phyloP scores from a whole-genome alignment of 169 alveolate species.

The Eimeria mitis region DNA sequence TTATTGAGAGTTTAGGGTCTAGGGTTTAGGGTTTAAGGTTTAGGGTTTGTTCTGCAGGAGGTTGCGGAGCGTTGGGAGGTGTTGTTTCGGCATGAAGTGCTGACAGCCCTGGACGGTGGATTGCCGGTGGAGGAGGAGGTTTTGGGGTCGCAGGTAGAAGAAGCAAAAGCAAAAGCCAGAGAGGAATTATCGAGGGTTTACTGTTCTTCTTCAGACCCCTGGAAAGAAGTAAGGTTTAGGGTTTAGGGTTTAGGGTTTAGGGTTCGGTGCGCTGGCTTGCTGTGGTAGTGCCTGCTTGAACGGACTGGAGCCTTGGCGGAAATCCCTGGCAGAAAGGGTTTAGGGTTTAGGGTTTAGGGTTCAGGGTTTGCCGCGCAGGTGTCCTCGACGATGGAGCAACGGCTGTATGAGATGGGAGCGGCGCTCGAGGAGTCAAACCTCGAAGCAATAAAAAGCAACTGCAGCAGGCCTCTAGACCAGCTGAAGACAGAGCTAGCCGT shows the following conservation, averaged over 20 bases:
- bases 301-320: no score
- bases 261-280: background rate
- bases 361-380: conserved; percentile 25
- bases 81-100: conserved; percentile 25
- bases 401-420: conserved; percentile 20
- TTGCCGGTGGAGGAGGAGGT: conserved; percentile 67
- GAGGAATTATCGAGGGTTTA: conserved; percentile 33
- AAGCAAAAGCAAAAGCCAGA: conserved; percentile 19
- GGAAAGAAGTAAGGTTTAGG: conserved; percentile 32
- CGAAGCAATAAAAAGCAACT: conserved; percentile 61
- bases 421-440: conserved; percentile 44
- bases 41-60: conserved; percentile 18
- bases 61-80: conserved; percentile 39
- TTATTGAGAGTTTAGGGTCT: conserved; percentile 11
- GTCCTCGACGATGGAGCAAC: conserved; percentile 15
- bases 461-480: conserved; percentile 61
- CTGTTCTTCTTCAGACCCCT: conserved; percentile 49
- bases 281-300: no score
- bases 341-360: conserved; percentile 10
- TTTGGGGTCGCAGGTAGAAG: background rate
- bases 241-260: background rate
- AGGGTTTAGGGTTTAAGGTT: conserved; percentile 21
- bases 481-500: conserved; percentile 59
- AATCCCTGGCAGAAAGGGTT: no score
- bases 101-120: background rate